These are phyloP conservation scores for Penicillium sp. DNA, from an alignment of 2,329 filamentous ascomycete genomes.

Conservation along the genomic window DNA sequence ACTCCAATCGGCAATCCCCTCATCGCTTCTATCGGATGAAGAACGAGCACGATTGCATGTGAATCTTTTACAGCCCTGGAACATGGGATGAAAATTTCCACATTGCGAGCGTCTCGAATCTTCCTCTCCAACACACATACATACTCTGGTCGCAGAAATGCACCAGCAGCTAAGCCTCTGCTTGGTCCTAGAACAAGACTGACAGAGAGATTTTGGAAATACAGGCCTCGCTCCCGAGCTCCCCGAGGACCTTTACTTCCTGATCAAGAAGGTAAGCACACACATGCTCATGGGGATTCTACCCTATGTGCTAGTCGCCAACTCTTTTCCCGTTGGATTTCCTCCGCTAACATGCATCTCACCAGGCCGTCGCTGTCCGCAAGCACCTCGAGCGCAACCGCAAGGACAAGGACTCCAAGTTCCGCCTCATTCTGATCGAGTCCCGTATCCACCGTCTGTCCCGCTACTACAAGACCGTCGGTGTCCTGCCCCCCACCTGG, in stretches of 20 bases:
- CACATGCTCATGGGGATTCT: not conserved
- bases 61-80: conserved; percentile 1
- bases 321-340: not conserved
- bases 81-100: not conserved
- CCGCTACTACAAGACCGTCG: conserved; percentile 98
- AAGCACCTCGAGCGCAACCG: conserved; percentile 99
- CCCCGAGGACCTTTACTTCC: conserved; percentile 99
- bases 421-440: conserved; percentile 99
- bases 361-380: conserved; percentile 90
- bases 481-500: conserved; percentile 86
- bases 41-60: conserved; percentile 16
- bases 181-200: conserved; percentile 73
- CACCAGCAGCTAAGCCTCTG: conserved; percentile 68
- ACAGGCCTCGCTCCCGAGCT: conserved; percentile 98
- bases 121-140: conserved; percentile 12
- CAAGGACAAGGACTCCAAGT: conserved; percentile 99
- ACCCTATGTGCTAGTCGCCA: not conserved
- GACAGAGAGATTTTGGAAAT: conserved; percentile 79
- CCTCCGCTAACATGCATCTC: conserved; percentile 5
- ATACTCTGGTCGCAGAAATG: conserved; percentile 32
- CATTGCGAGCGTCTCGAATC: conserved; percentile 1
- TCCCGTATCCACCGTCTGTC: conserved; percentile 99
- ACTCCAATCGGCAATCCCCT: conserved; percentile 29
- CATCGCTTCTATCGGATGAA: conserved; percentile 29
- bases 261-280: conserved; percentile 94